phyloP scores from a whole-genome alignment of 1,284 basidiomycete species.

The Irpex rosettiformis region DNA sequence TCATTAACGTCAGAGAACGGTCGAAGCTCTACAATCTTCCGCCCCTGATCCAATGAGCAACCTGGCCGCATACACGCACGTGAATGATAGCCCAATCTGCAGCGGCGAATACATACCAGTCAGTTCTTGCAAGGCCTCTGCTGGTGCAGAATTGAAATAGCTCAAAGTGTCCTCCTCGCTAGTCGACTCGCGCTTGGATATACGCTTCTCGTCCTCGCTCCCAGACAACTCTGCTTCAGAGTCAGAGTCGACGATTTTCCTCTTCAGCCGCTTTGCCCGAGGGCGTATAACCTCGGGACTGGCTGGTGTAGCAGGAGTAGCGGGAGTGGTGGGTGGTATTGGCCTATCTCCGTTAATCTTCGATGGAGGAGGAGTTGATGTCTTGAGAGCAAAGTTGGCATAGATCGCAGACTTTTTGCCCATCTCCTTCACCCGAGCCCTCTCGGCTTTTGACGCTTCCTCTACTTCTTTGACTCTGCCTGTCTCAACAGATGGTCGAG shows the following conservation, averaged over 20 bases:
- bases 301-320: conserved; percentile 34
- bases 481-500: conserved; percentile 25
- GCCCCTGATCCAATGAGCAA: conserved; percentile 81
- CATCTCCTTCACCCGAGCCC: conserved; percentile 61
- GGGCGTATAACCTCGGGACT: conserved; percentile 40
- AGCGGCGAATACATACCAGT: conserved; percentile 60
- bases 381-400: conserved; percentile 46
- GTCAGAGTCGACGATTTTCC: conserved; percentile 64
- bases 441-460: conserved; percentile 60
- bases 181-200: conserved; percentile 22
- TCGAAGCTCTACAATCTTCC: conserved; percentile 75
- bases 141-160: conserved; percentile 83
- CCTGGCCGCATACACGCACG: conserved; percentile 45
- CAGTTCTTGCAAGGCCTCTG: conserved; percentile 81
- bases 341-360: conserved; percentile 15
- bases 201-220: conserved; percentile 31
- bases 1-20: conserved; percentile 83
- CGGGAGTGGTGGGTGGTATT: conserved; percentile 32
- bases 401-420: conserved; percentile 78
- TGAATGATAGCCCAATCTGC: conserved; percentile 14
- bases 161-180: conserved; percentile 56
- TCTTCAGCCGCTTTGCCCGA: conserved; percentile 50
- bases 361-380: conserved; percentile 17
- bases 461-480: conserved; percentile 69
- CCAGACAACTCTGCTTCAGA: conserved; percentile 46